A percentile compares a stretch with the other conserved stretches of the same genome.
Conservation (phyloP, 345 rosid genomes). For the Salix caprea region DNA sequence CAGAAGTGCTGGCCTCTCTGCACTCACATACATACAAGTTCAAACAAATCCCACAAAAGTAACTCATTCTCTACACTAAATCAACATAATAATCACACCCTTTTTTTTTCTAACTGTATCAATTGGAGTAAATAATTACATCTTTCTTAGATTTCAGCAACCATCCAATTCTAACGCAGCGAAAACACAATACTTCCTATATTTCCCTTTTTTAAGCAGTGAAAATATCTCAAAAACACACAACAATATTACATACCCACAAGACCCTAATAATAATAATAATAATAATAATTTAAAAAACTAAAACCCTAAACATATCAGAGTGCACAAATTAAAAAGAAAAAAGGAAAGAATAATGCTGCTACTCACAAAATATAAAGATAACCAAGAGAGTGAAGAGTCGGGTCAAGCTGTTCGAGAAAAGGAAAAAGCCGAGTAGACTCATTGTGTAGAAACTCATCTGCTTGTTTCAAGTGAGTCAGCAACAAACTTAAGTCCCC, state of each 20-base stretch:
- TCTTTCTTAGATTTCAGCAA: neutral
- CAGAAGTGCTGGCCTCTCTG: constrained; percentile 27
- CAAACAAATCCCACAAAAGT: neutral
- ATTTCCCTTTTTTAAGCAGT: neutral
- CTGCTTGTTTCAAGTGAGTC: constrained; percentile 21
- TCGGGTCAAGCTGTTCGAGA: constrained; percentile 32
- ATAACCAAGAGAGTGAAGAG: constrained; percentile 31
- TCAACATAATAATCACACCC: neutral
- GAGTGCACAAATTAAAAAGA: neutral
- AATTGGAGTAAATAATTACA: neutral
- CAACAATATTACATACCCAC: too few relatives aligned
- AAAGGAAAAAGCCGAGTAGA: constrained; percentile 16
- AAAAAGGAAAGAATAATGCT: neutral
- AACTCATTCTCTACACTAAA: neutral
- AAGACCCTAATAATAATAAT: neutral
- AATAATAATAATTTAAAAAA: neutral
- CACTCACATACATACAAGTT: neutral
- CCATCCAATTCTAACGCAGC: neutral
- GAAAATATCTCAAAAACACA: neutral
- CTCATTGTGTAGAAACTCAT: constrained; percentile 15
- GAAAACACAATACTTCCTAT: neutral
- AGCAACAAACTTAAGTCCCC: constrained; percentile 14
- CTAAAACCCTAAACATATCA: neutral
- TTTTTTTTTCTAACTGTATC: too few relatives aligned
- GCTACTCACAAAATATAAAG: constrained; percentile 21